A percentile compares a stretch with the other conserved stretches of the same genome.
Evolutionary conservation across 768 basidiomycete species (phyloP).

Genomic region (Tricholoma sp.): DNA sequence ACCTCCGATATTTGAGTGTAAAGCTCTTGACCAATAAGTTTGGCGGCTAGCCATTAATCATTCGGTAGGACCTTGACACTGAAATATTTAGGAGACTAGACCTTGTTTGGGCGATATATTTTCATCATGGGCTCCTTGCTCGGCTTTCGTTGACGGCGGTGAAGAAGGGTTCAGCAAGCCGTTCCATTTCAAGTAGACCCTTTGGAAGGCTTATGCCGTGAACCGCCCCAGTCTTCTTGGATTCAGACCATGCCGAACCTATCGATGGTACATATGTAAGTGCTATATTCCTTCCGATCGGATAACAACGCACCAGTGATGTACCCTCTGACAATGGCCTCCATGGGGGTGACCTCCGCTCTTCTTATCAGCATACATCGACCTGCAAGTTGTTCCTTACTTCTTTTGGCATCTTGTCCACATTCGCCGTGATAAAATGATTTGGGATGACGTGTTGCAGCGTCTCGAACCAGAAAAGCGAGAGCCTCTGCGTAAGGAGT

Average conservation of each 20-base stretch:
- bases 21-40: constrained; percentile 61
- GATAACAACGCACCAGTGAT: constrained; percentile 63
- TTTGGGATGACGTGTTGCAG: constrained; percentile 78
- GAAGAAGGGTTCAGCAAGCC: constrained; percentile 78
- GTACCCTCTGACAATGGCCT: constrained; percentile 96
- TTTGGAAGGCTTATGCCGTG: constrained; percentile 77
- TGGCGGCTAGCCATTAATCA: constrained; percentile 40
- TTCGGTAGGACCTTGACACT: constrained; percentile 1
- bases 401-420: constrained; percentile 80
- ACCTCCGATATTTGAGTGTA: constrained; percentile 54
- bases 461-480: constrained; percentile 92
- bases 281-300: not conserved
- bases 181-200: constrained; percentile 80
- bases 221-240: constrained; percentile 80
- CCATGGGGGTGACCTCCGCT: constrained; percentile 84
- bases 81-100: constrained; percentile 17
- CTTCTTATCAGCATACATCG: constrained; percentile 88
- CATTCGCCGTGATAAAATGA: constrained; percentile 76
- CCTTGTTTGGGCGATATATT: constrained; percentile 87
- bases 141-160: constrained; percentile 96
- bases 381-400: constrained; percentile 75
- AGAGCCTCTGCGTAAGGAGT: constrained; percentile 83
- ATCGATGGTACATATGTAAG: not conserved
- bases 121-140: constrained; percentile 91
- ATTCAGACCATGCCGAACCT: constrained; percentile 98